Conservation (phyloP, 108 stramenopile species). For the Fragilaria crotonensis region DNA sequence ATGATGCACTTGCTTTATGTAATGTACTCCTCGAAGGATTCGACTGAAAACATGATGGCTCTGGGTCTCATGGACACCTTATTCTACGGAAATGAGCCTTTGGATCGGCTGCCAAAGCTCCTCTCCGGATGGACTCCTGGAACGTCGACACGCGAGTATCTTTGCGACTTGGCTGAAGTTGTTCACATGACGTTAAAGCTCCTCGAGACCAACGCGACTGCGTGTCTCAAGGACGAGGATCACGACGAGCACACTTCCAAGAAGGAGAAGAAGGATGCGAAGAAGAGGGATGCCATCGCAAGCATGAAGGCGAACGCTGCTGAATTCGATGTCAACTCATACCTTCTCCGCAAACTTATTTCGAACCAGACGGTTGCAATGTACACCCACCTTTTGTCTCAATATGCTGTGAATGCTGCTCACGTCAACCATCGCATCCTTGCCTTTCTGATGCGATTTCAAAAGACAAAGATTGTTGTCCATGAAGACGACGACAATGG, state of each 20-base stretch:
- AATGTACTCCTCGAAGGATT: slow-evolving; percentile 69
- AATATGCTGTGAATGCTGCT: slow-evolving; percentile 64
- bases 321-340: slow-evolving; percentile 62
- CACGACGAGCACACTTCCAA: slow-evolving; percentile 7
- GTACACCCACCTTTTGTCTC: slow-evolving; percentile 71
- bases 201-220: slow-evolving; percentile 46
- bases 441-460: slow-evolving; percentile 62
- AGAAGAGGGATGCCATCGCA: slow-evolving; percentile 41
- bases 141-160: slow-evolving; percentile 61
- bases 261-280: slow-evolving; percentile 19
- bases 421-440: slow-evolving; percentile 75
- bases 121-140: slow-evolving; percentile 69
- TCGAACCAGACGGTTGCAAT: slow-evolving; percentile 70
- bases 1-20: slow-evolving; percentile 69
- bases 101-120: slow-evolving; percentile 68
- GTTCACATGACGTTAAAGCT: slow-evolving; percentile 68
- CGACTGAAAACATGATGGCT: slow-evolving; percentile 77
- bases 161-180: slow-evolving; percentile 77
- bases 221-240: slow-evolving; percentile 10
- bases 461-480: slow-evolving; percentile 42
- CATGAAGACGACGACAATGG: slow-evolving; percentile 31
- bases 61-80: slow-evolving; percentile 76
- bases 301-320: slow-evolving; percentile 60
- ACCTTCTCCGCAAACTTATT: slow-evolving; percentile 65
- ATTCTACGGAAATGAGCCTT: slow-evolving; percentile 70